These are phyloP conservation scores for Mucor irregularis DNA, from an alignment of 371 early-diverging fungal genomes.

Conservation along the genomic window DNA sequence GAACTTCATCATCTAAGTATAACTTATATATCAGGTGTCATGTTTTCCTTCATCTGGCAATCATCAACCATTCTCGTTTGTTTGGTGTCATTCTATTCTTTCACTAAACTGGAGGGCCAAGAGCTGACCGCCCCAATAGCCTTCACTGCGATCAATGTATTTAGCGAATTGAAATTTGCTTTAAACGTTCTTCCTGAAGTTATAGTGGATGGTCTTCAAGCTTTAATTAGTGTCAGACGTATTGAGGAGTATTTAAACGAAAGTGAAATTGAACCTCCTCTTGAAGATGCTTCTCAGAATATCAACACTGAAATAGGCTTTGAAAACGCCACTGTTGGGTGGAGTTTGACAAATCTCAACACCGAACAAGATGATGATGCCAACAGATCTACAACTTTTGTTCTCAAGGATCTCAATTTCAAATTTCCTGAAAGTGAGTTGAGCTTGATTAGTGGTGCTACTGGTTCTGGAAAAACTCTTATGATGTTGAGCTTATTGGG, in stretches of 20 bases:
- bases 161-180: conserved; percentile 53
- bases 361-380: neutral
- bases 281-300: conserved; percentile 49
- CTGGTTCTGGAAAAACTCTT: conserved; percentile 69
- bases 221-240: conserved; percentile 51
- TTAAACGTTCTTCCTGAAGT: conserved; percentile 56
- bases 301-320: neutral
- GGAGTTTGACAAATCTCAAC: conserved; percentile 16
- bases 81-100: conserved; percentile 53
- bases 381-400: conserved; percentile 27
- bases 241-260: conserved; percentile 76
- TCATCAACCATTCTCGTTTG: conserved; percentile 55
- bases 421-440: conserved; percentile 57
- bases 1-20: conserved; percentile 54
- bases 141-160: conserved; percentile 58
- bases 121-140: conserved; percentile 59
- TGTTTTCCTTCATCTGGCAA: conserved; percentile 37
- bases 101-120: conserved; percentile 54
- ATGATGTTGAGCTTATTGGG: conserved; percentile 67
- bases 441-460: conserved; percentile 60
- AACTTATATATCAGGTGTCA: conserved; percentile 28
- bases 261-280: conserved; percentile 65
- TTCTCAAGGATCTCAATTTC: conserved; percentile 42
- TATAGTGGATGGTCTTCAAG: conserved; percentile 32
- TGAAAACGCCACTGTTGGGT: conserved; percentile 44